phyloP scores from a whole-genome alignment of 768 basidiomycete genomes.

The Boletus patriciae region DNA sequence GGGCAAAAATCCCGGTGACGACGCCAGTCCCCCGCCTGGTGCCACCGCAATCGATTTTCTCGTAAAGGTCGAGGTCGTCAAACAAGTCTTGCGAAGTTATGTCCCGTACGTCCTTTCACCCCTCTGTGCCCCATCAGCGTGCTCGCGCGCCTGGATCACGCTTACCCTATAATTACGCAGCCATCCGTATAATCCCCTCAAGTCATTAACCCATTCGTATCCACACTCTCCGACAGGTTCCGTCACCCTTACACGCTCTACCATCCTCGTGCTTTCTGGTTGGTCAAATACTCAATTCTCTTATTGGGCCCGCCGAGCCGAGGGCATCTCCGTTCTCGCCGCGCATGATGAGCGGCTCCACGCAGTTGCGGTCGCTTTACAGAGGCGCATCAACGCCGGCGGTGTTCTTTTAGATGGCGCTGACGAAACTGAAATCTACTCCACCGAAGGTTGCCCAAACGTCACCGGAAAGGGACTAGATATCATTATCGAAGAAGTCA shows the following conservation, averaged over 20 bases:
- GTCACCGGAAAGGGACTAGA: constrained; percentile 52
- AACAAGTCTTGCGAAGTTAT: constrained; percentile 47
- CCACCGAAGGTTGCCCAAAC: constrained; percentile 38
- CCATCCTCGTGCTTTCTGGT: constrained; percentile 47
- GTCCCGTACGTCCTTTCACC: constrained; percentile 43
- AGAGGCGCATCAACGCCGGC: constrained; percentile 39
- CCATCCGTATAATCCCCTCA: constrained; percentile 54
- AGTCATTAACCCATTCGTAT: constrained; percentile 45
- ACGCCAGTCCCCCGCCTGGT: constrained; percentile 30
- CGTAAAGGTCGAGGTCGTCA: constrained; percentile 53
- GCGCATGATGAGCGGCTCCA: constrained; percentile 41
- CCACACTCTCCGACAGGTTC: constrained; percentile 40
- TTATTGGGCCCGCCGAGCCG: constrained; percentile 53
- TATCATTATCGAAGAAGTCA: constrained; percentile 48
- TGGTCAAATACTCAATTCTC: constrained; percentile 58
- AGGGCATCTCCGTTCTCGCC: constrained; percentile 49
- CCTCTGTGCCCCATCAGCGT: constrained; percentile 3
- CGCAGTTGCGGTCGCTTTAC: constrained; percentile 42
- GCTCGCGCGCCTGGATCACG: constrained; percentile 10
- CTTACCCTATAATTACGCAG: constrained; percentile 35
- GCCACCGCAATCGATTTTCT: constrained; percentile 52
- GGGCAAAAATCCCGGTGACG: constrained; percentile 30
- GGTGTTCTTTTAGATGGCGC: constrained; percentile 32
- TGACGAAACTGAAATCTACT: constrained; percentile 25
- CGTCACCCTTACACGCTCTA: constrained; percentile 48